These are phyloP conservation scores for Mycosphaerelloides madeirae DNA, from an alignment of 2,329 filamentous ascomycete species.

Conservation along the genomic window DNA sequence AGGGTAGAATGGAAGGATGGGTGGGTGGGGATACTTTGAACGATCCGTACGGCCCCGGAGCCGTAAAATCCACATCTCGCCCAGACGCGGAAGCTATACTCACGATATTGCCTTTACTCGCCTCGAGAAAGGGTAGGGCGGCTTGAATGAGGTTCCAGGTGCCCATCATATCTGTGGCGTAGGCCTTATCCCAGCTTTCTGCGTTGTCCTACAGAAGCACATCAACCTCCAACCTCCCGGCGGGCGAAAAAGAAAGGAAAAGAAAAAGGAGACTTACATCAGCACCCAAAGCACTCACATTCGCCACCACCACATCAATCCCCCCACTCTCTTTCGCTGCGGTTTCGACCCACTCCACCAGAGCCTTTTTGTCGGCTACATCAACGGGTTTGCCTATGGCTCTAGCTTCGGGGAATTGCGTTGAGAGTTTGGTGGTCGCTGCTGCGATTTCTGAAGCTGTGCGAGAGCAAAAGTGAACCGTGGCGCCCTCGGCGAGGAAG, in stretches of 20 bases:
- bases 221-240: neutral
- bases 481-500: slow-evolving; percentile 29
- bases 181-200: slow-evolving; percentile 26
- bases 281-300: slow-evolving; percentile 3
- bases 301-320: slow-evolving; percentile 29
- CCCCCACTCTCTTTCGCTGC: slow-evolving; percentile 18
- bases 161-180: slow-evolving; percentile 34
- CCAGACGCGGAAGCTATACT: slow-evolving; percentile 35
- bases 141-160: slow-evolving; percentile 31
- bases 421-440: slow-evolving; percentile 14
- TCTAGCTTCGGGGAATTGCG: slow-evolving; percentile 17
- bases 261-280: slow-evolving; percentile 3
- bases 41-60: slow-evolving; percentile 35
- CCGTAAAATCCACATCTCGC: slow-evolving; percentile 36
- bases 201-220: slow-evolving; percentile 2
- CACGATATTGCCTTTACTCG: slow-evolving; percentile 33
- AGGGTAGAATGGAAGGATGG: no score
- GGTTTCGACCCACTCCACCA: slow-evolving; percentile 23
- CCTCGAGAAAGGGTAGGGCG: slow-evolving; percentile 33
- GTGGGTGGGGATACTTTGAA: slow-evolving; percentile 27
- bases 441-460: slow-evolving; percentile 20
- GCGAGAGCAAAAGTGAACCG: slow-evolving; percentile 31
- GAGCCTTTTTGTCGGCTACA: slow-evolving; percentile 17
- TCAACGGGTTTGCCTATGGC: slow-evolving; percentile 26
- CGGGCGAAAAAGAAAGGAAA: neutral